These are phyloP conservation scores for Pseudogymnoascus pannorum DNA, from an alignment of 2,329 filamentous ascomycete species.

Conservation along the genomic window DNA sequence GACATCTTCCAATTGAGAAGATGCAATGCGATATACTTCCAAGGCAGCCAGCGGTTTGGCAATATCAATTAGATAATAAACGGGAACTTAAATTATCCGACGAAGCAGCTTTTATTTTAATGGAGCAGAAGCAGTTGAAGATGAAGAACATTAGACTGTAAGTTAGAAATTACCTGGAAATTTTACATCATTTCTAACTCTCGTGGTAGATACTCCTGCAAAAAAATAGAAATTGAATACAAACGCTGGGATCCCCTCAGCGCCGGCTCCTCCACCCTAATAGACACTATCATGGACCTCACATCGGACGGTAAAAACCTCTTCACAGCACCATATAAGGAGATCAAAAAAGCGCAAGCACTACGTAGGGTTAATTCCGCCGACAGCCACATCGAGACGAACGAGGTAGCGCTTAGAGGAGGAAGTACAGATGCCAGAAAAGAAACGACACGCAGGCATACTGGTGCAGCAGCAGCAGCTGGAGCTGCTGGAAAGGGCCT, in stretches of 20 bases:
- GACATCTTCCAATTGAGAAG: constrained; percentile 53
- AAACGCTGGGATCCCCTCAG: constrained; percentile 23
- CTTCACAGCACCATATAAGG: constrained; percentile 12
- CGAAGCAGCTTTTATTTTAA: constrained; percentile 15
- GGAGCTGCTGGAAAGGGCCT: constrained; percentile 14
- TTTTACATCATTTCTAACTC: constrained; percentile 46
- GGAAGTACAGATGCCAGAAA: neutral
- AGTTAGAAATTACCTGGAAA: constrained; percentile 29
- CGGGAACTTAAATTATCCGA: constrained; percentile 26
- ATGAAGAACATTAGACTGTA: constrained; percentile 20
- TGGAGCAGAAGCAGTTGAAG: constrained; percentile 14
- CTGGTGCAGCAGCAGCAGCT: constrained; percentile 11
- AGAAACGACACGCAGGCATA: neutral
- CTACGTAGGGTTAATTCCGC: neutral
- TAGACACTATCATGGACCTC: constrained; percentile 12
- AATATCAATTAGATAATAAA: constrained; percentile 13
- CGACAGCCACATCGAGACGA: neutral
- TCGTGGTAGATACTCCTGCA: constrained; percentile 37
- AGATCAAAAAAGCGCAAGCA: constrained; percentile 8
- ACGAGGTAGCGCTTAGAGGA: neutral
- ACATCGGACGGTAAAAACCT: too few relatives aligned
- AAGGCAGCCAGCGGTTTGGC: constrained; percentile 32
- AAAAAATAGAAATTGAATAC: constrained; percentile 23
- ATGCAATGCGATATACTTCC: constrained; percentile 64
- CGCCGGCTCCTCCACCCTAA: constrained; percentile 12